A percentile compares a stretch with the other conserved stretches of the same genome.
These are phyloP conservation scores for Lipomyces chichibuensis DNA, from an alignment of 805 yeast genomes.

Conservation along the genomic window DNA sequence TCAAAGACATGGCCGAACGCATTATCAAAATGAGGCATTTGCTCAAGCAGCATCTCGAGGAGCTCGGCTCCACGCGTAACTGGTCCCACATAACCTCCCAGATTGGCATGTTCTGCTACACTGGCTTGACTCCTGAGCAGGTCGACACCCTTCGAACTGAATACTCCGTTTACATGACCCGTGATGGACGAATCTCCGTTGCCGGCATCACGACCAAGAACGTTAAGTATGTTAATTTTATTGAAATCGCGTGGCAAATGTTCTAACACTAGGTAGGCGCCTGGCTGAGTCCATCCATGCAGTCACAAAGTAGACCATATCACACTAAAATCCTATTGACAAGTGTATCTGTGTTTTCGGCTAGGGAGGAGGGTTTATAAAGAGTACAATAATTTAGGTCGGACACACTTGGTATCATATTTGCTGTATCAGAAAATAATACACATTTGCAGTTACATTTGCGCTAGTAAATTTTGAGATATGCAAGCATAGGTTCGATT, in stretches of 20 bases:
- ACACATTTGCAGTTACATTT: background rate
- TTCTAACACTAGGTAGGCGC: constrained; percentile 28
- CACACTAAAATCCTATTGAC: background rate
- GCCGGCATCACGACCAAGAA: constrained; percentile 84
- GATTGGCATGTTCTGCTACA: constrained; percentile 95
- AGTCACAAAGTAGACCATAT: constrained; percentile 40
- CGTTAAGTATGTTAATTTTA: constrained; percentile 57
- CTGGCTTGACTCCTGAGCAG: constrained; percentile 75
- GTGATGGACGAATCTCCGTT: constrained; percentile 88
- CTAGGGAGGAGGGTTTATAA: background rate
- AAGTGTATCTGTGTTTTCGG: background rate
- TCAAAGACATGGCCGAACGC: constrained; percentile 75
- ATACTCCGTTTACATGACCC: constrained; percentile 79
- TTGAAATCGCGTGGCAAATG: background rate
- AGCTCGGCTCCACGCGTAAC: constrained; percentile 57
- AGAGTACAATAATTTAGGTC: background rate
- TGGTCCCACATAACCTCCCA: constrained; percentile 90
- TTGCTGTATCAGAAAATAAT: background rate
- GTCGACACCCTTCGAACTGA: constrained; percentile 70
- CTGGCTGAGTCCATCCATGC: constrained; percentile 48
- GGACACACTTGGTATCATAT: background rate
- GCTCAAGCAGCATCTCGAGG: constrained; percentile 64
- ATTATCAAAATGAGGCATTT: constrained; percentile 70
- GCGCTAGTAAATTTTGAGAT: background rate
- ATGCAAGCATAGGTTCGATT: background rate